Evolutionary conservation across 179 eudicot genomes (phyloP).

Genomic region (Amaranthus tricolor): DNA sequence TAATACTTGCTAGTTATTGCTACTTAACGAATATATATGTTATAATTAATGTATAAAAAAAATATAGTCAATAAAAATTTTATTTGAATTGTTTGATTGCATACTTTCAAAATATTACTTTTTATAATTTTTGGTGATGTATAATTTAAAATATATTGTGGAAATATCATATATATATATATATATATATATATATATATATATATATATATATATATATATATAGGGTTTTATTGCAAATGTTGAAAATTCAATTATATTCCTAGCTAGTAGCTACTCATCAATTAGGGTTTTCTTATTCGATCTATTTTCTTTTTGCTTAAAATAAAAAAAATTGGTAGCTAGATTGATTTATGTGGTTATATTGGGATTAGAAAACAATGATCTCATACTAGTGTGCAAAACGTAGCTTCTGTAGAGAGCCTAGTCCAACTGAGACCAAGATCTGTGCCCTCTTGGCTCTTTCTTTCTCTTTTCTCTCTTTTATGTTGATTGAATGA

Average conservation of each 20-base stretch:
- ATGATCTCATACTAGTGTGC: not conserved
- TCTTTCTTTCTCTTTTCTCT: slow-evolving; percentile 12
- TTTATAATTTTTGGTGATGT: too few species aligned
- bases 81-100: too few species aligned
- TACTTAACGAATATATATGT: too few species aligned
- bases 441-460: slow-evolving; percentile 22
- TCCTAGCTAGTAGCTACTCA: not conserved
- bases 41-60: too few species aligned
- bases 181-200: too few species aligned
- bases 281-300: slow-evolving; percentile 31
- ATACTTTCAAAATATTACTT: too few species aligned
- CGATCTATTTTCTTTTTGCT: not conserved
- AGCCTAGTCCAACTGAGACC: slow-evolving; percentile 34
- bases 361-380: slow-evolving; percentile 32
- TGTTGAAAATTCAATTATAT: not conserved
- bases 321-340: not conserved
- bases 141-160: too few species aligned
- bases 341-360: slow-evolving; percentile 21
- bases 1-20: too few species aligned
- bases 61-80: too few species aligned
- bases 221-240: too few species aligned
- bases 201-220: too few species aligned
- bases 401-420: not conserved
- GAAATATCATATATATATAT: too few species aligned
- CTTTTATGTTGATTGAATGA: slow-evolving; percentile 57